Evolutionary conservation across 1,284 basidiomycete species (phyloP).

Genomic region (Heterobasidion irregulare): DNA sequence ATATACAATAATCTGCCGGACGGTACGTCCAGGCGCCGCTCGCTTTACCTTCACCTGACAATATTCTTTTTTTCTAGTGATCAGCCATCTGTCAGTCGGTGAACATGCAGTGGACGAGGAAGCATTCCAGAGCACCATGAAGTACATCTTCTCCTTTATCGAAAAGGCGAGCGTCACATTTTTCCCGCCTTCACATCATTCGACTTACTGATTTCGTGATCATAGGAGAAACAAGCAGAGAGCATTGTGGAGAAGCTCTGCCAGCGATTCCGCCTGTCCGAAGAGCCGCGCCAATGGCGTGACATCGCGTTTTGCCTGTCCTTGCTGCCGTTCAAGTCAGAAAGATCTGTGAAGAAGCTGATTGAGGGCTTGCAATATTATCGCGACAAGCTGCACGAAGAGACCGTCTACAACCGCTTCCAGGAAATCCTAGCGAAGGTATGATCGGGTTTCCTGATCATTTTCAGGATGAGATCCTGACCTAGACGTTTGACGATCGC

Average conservation of each 20-base stretch:
- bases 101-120: conserved; percentile 93
- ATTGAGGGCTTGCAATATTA: conserved; percentile 90
- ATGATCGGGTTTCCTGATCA: background rate
- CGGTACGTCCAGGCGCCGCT: conserved; percentile 32
- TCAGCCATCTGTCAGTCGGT: conserved; percentile 89
- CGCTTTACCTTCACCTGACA: background rate
- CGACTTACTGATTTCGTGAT: background rate
- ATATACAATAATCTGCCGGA: conserved; percentile 99
- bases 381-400: conserved; percentile 92
- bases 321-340: conserved; percentile 93
- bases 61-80: conserved; percentile 46
- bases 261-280: conserved; percentile 85
- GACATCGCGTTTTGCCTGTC: conserved; percentile 97
- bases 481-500: background rate
- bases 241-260: conserved; percentile 93
- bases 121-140: conserved; percentile 87
- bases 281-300: conserved; percentile 91
- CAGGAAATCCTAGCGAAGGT: conserved; percentile 82
- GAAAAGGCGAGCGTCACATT: conserved; percentile 67
- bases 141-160: conserved; percentile 94
- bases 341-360: conserved; percentile 92
- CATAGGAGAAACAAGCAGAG: conserved; percentile 91
- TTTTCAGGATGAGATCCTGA: background rate
- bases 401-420: conserved; percentile 78
- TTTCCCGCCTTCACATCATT: background rate